Conservation (phyloP, 306 rosid species). For the Corylus heterophylla region DNA sequence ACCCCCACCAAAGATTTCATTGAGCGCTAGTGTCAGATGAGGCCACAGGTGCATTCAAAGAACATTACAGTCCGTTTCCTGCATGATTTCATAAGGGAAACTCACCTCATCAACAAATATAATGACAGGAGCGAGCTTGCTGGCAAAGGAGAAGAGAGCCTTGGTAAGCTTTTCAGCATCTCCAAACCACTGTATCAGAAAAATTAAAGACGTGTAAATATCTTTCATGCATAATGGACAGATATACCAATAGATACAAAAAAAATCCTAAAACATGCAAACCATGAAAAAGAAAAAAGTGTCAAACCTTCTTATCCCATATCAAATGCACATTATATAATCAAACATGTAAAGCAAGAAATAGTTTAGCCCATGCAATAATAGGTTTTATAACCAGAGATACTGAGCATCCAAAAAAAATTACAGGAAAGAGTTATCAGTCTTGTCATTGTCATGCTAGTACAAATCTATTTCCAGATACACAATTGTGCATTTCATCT, state of each 20-base stretch:
- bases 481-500: too few relatives aligned
- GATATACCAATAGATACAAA: background rate
- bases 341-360: too few relatives aligned
- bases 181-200: constrained; percentile 85
- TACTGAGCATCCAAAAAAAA: too few relatives aligned
- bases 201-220: constrained; percentile 25
- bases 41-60: background rate
- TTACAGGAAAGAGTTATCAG: too few relatives aligned
- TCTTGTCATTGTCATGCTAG: too few relatives aligned
- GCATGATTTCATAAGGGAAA: constrained; percentile 1
- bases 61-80: background rate
- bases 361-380: too few relatives aligned
- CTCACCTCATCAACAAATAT: constrained; percentile 94
- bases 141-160: constrained; percentile 95
- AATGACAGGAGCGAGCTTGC: constrained; percentile 97
- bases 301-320: too few relatives aligned
- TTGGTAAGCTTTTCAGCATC: constrained; percentile 98
- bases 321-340: too few relatives aligned
- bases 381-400: too few relatives aligned
- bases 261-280: too few relatives aligned
- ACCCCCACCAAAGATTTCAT: background rate
- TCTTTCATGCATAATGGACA: background rate
- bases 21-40: background rate
- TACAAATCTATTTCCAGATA: too few relatives aligned
- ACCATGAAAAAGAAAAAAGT: too few relatives aligned